phyloP scores from a whole-genome alignment of 805 yeast genomes.

The Zygosaccharomyces bisporus region DNA sequence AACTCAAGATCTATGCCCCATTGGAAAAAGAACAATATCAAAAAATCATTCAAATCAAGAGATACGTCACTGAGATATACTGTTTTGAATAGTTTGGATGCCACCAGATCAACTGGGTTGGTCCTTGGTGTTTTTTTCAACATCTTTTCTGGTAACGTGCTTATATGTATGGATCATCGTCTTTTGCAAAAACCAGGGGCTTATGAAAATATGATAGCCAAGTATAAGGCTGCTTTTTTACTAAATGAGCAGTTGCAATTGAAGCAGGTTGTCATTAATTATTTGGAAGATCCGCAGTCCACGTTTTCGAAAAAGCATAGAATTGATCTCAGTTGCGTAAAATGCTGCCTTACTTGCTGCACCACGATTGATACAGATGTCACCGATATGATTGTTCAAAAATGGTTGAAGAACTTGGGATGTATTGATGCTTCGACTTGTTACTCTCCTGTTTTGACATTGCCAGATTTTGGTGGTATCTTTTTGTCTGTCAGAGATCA shows the following conservation, averaged over 20 bases:
- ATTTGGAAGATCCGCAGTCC: constrained; percentile 81
- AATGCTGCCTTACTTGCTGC: constrained; percentile 88
- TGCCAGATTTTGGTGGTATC: constrained; percentile 95
- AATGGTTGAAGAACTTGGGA: constrained; percentile 90
- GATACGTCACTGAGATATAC: constrained; percentile 43
- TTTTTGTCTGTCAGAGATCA: constrained; percentile 89
- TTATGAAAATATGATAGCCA: constrained; percentile 75
- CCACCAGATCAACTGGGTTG: constrained; percentile 79
- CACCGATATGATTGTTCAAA: constrained; percentile 77
- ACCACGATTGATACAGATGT: constrained; percentile 91
- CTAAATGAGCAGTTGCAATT: constrained; percentile 84
- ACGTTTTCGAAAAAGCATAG: constrained; percentile 74
- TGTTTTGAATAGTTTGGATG: constrained; percentile 61
- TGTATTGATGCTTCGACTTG: constrained; percentile 70
- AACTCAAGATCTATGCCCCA: constrained; percentile 49
- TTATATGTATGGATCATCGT: constrained; percentile 73
- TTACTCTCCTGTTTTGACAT: constrained; percentile 81
- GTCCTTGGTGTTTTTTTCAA: constrained; percentile 77
- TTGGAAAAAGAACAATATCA: constrained; percentile 48
- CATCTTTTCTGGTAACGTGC: constrained; percentile 76
- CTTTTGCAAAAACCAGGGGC: constrained; percentile 79
- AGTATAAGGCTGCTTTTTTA: constrained; percentile 64
- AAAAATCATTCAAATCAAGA: constrained; percentile 37
- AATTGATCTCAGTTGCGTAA: constrained; percentile 73
- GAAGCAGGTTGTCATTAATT: constrained; percentile 87